Conservation (phyloP, 495 filamentous ascomycete genomes). For the Penicillium ochrochloron region DNA sequence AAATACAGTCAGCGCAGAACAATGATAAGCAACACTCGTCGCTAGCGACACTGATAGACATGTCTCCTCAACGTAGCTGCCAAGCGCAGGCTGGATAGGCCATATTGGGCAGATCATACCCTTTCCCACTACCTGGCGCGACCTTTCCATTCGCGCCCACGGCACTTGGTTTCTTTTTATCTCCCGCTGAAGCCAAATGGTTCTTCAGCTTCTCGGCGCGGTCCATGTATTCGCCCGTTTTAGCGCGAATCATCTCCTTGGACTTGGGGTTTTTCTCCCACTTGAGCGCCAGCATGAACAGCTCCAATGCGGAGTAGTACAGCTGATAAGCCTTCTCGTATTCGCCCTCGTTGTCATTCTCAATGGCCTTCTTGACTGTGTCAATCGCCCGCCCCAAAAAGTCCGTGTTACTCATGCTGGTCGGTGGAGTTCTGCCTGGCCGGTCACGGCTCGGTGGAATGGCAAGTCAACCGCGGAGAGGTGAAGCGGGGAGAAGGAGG, state of each 20-base stretch:
- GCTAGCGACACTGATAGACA: neutral
- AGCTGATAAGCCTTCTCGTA: constrained; percentile 95
- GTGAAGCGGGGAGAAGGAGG: constrained; percentile 34
- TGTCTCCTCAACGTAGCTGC: neutral
- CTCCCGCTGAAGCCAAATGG: constrained; percentile 73
- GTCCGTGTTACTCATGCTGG: constrained; percentile 91
- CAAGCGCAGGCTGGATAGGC: neutral
- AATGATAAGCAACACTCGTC: neutral
- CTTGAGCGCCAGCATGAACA: constrained; percentile 96
- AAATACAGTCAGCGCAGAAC: constrained; percentile 17
- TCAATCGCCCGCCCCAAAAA: constrained; percentile 96
- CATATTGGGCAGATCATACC: constrained; percentile 47
- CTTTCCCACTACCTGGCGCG: constrained; percentile 69
- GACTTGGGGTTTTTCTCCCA: constrained; percentile 97
- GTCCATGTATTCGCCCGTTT: constrained; percentile 96
- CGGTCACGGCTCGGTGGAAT: constrained; percentile 23
- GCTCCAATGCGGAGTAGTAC: constrained; percentile 92
- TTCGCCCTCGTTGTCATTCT: constrained; percentile 90
- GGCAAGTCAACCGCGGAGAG: constrained; percentile 32
- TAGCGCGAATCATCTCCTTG: constrained; percentile 94
- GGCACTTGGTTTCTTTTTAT: constrained; percentile 78
- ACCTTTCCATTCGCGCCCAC: constrained; percentile 84
- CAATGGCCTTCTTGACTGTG: constrained; percentile 94
- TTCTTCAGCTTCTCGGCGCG: constrained; percentile 96
- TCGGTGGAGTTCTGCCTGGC: constrained; percentile 10